A percentile compares a stretch with the other conserved stretches of the same genome.
Evolutionary conservation across 805 yeast genomes (phyloP).

Genomic region (Suhomyces emberorum): DNA sequence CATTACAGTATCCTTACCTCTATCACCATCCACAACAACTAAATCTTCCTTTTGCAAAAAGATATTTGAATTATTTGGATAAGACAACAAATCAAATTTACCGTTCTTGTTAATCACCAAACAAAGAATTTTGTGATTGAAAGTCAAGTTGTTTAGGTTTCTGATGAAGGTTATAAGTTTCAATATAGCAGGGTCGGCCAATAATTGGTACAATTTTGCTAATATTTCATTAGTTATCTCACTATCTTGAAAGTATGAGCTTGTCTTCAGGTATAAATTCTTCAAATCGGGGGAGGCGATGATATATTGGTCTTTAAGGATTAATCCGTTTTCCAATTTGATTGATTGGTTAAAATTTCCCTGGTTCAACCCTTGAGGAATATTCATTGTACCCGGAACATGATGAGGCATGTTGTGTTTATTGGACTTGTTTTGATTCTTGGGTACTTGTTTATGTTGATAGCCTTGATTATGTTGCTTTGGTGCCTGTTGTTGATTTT

Average conservation of each 20-base stretch:
- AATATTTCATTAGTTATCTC: conserved; percentile 25
- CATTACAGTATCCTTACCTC: conserved; percentile 78
- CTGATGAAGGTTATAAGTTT: conserved; percentile 37
- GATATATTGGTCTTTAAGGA: conserved; percentile 53
- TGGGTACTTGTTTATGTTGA: conserved; percentile 5
- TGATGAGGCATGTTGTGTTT: conserved; percentile 6
- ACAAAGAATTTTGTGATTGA: conserved; percentile 39
- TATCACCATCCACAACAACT: conserved; percentile 78
- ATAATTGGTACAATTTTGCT: conserved; percentile 23
- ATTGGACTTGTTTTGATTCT: conserved; percentile 8
- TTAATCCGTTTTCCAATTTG: conserved; percentile 60
- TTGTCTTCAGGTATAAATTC: conserved; percentile 44
- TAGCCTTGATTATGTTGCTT: conserved; percentile 6
- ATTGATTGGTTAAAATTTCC: conserved; percentile 16
- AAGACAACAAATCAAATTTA: conserved; percentile 65
- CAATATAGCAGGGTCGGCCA: conserved; percentile 24
- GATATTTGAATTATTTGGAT: conserved; percentile 63
- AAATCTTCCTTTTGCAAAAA: conserved; percentile 57
- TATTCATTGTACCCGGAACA: background rate
- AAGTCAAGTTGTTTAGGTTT: conserved; percentile 39
- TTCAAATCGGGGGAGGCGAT: conserved; percentile 59
- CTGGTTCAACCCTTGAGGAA: conserved; percentile 4
- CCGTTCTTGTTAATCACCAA: conserved; percentile 61
- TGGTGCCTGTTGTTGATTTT: conserved; percentile 8
- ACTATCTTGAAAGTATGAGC: conserved; percentile 49